A percentile compares a stretch with the other conserved stretches of the same genome.
Evolutionary conservation across 2,329 filamentous ascomycete species (phyloP).

Genomic region (Fusarium sp.): DNA sequence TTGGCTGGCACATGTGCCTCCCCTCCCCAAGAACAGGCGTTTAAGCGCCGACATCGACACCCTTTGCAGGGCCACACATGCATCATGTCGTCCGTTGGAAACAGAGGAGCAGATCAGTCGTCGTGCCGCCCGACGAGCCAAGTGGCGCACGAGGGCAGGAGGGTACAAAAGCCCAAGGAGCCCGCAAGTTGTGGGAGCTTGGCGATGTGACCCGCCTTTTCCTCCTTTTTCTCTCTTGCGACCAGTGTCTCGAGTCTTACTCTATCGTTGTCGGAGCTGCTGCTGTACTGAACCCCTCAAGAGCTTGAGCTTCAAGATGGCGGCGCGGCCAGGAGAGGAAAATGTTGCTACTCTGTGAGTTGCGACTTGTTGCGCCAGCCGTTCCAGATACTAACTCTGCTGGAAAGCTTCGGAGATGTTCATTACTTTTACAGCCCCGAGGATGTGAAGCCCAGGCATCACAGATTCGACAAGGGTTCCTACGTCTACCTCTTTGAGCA

Average conservation of each 20-base stretch:
- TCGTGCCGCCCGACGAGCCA: slow-evolving; percentile 30
- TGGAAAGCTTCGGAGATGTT: slow-evolving; percentile 77
- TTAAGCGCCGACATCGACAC: slow-evolving; percentile 48
- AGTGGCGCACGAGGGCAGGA: slow-evolving; percentile 32
- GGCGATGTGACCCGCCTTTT: slow-evolving; percentile 5
- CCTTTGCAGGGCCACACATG: slow-evolving; percentile 37
- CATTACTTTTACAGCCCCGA: slow-evolving; percentile 84
- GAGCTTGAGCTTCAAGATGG: slow-evolving; percentile 52
- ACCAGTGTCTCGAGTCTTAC: slow-evolving; percentile 18
- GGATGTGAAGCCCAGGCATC: slow-evolving; percentile 75
- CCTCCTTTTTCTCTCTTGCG: slow-evolving; percentile 3
- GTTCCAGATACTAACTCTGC: slow-evolving; percentile 17
- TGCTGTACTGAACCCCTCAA: not conserved
- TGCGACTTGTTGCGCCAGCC: slow-evolving; percentile 1
- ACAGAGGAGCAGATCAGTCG: slow-evolving; percentile 37
- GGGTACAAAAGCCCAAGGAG: slow-evolving; percentile 43
- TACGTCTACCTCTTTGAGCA: slow-evolving; percentile 87
- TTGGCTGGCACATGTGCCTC: slow-evolving; percentile 40
- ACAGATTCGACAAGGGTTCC: slow-evolving; percentile 83
- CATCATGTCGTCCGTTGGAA: slow-evolving; percentile 42
- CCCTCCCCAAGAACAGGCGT: slow-evolving; percentile 40
- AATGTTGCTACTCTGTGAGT: slow-evolving; percentile 64
- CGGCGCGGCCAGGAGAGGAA: slow-evolving; percentile 61
- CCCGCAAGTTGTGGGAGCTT: slow-evolving; percentile 33
- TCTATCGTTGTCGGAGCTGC: not conserved